phyloP scores from a whole-genome alignment of 78 protist species.

The Protostelium mycophagum region DNA sequence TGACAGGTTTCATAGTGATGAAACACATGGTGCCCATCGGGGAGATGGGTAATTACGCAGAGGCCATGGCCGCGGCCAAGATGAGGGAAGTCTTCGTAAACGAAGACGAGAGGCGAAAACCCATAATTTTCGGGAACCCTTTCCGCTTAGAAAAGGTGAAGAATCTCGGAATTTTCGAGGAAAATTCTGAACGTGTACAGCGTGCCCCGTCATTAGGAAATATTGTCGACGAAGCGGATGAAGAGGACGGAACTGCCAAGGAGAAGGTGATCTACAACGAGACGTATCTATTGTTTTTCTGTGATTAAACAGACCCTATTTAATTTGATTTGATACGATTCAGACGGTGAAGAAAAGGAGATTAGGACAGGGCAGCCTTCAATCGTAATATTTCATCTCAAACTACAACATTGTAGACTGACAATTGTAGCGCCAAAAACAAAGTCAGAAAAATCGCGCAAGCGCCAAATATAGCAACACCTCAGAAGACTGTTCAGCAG shows the following conservation, averaged over 20 bases:
- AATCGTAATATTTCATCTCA: no score
- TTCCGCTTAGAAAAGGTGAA: constrained; percentile 51
- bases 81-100: constrained; percentile 22
- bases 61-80: constrained; percentile 23
- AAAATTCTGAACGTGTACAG: no score
- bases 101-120: constrained; percentile 36
- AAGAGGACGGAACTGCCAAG: not conserved
- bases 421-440: not conserved
- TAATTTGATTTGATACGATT: no score
- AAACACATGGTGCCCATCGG: constrained; percentile 47
- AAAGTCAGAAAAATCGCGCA: not conserved
- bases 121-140: constrained; percentile 54
- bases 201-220: not conserved
- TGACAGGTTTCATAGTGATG: constrained; percentile 6
- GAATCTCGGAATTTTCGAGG: no score
- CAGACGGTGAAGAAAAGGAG: not conserved
- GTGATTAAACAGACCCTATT: no score
- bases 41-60: constrained; percentile 57
- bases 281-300: no score
- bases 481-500: not conserved
- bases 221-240: not conserved
- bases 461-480: not conserved
- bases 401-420: no score
- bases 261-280: not conserved
- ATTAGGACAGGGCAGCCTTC: not conserved